Evolutionary conservation across 805 yeast species (phyloP).

Genomic region (Metschnikowia bowlesiae): DNA sequence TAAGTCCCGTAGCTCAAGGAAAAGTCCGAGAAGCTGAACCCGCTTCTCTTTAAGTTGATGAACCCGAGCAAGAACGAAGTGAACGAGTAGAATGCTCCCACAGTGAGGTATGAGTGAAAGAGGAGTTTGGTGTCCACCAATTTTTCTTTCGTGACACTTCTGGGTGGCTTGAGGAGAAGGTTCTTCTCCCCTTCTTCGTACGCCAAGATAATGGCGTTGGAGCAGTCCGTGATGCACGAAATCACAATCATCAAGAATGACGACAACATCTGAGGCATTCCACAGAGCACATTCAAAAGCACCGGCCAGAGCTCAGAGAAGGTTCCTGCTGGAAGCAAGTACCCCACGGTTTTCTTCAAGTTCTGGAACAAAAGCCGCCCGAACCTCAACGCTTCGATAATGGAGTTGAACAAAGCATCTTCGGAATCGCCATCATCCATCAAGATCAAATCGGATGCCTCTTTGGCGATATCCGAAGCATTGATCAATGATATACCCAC

Average conservation of each 20-base stretch:
- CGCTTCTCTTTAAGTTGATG: constrained; percentile 32
- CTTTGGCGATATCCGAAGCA: constrained; percentile 35
- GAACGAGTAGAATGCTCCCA: constrained; percentile 41
- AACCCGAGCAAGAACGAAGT: constrained; percentile 39
- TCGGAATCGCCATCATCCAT: constrained; percentile 17
- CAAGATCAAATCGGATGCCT: constrained; percentile 32
- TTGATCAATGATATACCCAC: constrained; percentile 28
- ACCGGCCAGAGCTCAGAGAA: constrained; percentile 51
- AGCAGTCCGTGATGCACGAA: constrained; percentile 45
- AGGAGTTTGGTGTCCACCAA: constrained; percentile 37
- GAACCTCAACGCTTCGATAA: constrained; percentile 33
- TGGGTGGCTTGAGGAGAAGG: constrained; percentile 38
- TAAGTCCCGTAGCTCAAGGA: constrained; percentile 34
- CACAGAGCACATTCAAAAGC: constrained; percentile 43
- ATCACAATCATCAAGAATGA: constrained; percentile 51
- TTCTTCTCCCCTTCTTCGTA: constrained; percentile 43
- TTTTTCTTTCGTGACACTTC: constrained; percentile 38
- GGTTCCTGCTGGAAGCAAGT: constrained; percentile 51
- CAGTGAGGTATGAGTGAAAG: constrained; percentile 38
- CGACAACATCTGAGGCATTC: constrained; percentile 46
- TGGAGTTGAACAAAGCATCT: constrained; percentile 21
- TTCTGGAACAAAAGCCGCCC: constrained; percentile 49
- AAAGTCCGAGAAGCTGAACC: constrained; percentile 31
- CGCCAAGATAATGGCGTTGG: constrained; percentile 41
- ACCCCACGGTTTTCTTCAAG: constrained; percentile 42